Conservation (phyloP, 225 moss, liverwort and hornwort genomes). For the Straminergon stramineum region DNA sequence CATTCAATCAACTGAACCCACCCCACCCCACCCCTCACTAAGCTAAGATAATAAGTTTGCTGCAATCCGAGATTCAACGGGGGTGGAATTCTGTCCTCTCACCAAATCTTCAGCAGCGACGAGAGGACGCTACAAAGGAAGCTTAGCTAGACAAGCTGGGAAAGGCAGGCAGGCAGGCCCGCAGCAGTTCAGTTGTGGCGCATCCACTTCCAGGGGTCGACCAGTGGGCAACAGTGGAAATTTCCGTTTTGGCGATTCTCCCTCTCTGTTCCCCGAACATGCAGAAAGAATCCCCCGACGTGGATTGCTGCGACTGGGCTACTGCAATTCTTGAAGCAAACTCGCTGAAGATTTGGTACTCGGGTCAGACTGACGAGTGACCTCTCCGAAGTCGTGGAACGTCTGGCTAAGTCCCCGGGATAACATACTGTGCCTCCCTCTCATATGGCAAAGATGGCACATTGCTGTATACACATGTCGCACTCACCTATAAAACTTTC, state of each 20-base stretch:
- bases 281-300: neutral
- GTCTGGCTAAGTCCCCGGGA: neutral
- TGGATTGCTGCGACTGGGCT: neutral
- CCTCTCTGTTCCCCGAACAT: neutral
- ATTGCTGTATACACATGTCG: neutral
- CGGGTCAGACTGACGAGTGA: neutral
- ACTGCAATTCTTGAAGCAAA: neutral
- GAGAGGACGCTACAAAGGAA: neutral
- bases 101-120: neutral
- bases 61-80: neutral
- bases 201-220: neutral
- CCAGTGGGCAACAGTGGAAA: neutral
- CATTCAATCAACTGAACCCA: neutral
- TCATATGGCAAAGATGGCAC: neutral
- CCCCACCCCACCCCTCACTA: no score
- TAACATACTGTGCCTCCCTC: no score
- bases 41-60: neutral
- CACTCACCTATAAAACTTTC: neutral
- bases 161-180: neutral
- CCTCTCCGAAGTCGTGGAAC: no score
- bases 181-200: neutral
- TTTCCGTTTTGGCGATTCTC: no score
- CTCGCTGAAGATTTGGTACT: neutral
- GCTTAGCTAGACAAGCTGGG: no score
- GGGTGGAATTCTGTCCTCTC: neutral